Conservation (phyloP, 1,284 basidiomycete genomes). For the Vanrija sp. region DNA sequence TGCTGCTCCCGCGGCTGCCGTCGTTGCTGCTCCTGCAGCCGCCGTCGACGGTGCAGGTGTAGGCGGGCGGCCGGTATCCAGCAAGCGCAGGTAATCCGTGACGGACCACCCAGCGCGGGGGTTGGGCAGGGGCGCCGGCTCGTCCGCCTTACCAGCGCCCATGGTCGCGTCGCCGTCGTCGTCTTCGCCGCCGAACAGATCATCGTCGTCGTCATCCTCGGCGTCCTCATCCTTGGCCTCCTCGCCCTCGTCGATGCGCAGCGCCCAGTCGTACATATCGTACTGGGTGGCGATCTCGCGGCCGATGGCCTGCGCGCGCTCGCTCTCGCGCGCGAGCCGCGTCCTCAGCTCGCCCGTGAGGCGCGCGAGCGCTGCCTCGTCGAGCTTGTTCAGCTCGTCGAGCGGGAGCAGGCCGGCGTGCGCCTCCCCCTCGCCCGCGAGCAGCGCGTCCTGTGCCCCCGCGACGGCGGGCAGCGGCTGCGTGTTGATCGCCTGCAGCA, state of each 20-base stretch:
- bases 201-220: conserved; percentile 13
- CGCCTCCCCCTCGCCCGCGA: neutral
- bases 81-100: conserved; percentile 31
- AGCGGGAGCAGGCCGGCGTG: conserved; percentile 4
- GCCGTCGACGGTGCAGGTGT: neutral
- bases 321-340: conserved; percentile 18
- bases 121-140: conserved; percentile 12
- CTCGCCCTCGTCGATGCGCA: conserved; percentile 26
- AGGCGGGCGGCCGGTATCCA: conserved; percentile 27
- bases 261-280: conserved; percentile 31
- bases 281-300: conserved; percentile 24
- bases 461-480: conserved; percentile 18
- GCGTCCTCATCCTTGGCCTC: conserved; percentile 20
- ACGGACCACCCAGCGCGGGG: conserved; percentile 31
- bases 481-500: conserved; percentile 37
- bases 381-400: conserved; percentile 19
- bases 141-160: neutral
- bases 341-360: conserved; percentile 13
- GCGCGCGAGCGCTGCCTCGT: conserved; percentile 17
- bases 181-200: conserved; percentile 22
- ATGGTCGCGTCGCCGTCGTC: conserved; percentile 12
- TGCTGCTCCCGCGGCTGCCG: no score
- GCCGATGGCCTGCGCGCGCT: conserved; percentile 20
- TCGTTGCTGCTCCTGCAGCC: no score
- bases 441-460: conserved; percentile 8